These are phyloP conservation scores for Thalassiosira exigua DNA, from an alignment of 352 stramenopile genomes.

Conservation along the genomic window DNA sequence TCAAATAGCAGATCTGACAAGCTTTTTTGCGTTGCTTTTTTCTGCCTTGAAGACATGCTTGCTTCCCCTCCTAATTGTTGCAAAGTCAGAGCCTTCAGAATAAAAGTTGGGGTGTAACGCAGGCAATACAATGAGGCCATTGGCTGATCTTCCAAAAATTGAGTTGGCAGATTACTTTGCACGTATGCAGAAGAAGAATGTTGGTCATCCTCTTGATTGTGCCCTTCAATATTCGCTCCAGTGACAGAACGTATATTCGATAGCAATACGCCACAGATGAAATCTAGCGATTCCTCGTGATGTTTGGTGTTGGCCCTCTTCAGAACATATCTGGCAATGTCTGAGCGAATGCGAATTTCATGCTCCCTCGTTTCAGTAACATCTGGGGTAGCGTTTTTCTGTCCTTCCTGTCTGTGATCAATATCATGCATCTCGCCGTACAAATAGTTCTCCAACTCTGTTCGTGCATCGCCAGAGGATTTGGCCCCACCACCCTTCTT, in stretches of 20 bases:
- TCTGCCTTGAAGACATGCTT: neutral
- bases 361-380: conserved; percentile 45
- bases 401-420: conserved; percentile 27
- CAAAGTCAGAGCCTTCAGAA: conserved; percentile 44
- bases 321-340: conserved; percentile 29
- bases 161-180: too few relatives aligned
- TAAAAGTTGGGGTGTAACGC: conserved; percentile 43
- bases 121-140: conserved; percentile 50
- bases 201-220: neutral
- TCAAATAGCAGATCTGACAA: conserved; percentile 50
- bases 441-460: conserved; percentile 56
- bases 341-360: conserved; percentile 61
- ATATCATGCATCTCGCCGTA: conserved; percentile 61
- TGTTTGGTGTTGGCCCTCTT: conserved; percentile 10
- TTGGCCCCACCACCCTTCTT: conserved; percentile 16
- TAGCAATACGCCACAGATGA: neutral
- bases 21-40: conserved; percentile 34
- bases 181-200: too few relatives aligned
- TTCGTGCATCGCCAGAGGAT: conserved; percentile 19
- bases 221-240: neutral
- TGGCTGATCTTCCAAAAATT: conserved; percentile 28
- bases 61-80: neutral
- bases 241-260: conserved; percentile 5
- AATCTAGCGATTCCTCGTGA: neutral
- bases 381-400: conserved; percentile 4